Evolutionary conservation across 2,329 filamentous ascomycete species (phyloP).

Genomic region (Clarireedia sp.): DNA sequence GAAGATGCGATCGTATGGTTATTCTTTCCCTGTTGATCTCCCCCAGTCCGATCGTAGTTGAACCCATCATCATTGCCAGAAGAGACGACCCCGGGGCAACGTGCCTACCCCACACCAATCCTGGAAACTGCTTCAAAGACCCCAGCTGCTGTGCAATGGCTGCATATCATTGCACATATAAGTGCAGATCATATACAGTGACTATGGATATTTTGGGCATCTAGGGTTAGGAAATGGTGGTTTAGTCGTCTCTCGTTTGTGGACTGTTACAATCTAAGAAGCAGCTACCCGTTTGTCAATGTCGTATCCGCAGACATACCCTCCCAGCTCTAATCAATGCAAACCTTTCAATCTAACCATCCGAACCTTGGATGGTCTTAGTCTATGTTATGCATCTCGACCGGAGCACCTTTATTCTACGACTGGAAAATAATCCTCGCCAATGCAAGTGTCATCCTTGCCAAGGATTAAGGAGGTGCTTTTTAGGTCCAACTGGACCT

Average conservation of each 20-base stretch:
- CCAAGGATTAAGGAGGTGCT: background rate
- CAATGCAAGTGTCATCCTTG: background rate
- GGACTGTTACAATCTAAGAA: background rate
- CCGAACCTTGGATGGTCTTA: background rate
- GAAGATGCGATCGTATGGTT: background rate
- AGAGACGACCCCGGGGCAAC: background rate
- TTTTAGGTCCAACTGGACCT: too few species aligned
- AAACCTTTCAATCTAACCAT: background rate
- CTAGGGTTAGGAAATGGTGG: background rate
- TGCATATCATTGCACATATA: background rate
- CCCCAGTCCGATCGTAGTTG: too few species aligned
- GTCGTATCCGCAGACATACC: slow-evolving; percentile 6
- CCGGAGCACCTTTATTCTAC: background rate
- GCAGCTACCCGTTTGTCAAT: slow-evolving; percentile 10
- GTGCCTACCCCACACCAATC: background rate
- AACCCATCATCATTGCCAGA: background rate
- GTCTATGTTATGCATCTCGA: background rate
- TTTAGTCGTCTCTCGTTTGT: background rate
- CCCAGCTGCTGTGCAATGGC: background rate
- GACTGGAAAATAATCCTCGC: background rate
- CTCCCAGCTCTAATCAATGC: background rate
- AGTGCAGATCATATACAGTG: slow-evolving; percentile 3
- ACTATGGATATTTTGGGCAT: background rate
- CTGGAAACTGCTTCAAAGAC: background rate
- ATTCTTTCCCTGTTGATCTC: background rate